These are phyloP conservation scores for Xylaria polymorpha DNA, from an alignment of 2,329 filamentous ascomycete genomes.

Conservation along the genomic window DNA sequence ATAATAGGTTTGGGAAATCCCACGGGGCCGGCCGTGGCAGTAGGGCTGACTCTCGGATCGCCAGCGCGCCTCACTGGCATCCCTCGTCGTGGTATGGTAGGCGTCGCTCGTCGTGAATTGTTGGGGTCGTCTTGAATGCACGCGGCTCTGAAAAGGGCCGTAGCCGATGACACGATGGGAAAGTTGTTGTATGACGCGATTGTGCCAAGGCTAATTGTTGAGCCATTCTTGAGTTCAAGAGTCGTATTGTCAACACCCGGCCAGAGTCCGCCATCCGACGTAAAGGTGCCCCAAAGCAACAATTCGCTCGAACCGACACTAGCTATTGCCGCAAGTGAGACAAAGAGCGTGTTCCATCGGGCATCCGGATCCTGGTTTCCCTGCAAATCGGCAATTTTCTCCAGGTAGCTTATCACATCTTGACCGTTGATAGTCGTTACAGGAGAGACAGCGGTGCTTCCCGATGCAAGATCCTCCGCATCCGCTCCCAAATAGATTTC, in stretches of 20 bases:
- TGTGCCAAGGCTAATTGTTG: constrained; percentile 8
- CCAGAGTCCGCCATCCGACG: constrained; percentile 9
- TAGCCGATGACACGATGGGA: not conserved
- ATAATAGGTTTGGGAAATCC: constrained; percentile 13
- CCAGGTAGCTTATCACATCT: constrained; percentile 20
- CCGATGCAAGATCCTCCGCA: constrained; percentile 2
- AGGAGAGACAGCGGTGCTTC: constrained; percentile 4
- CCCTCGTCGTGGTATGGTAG: not conserved
- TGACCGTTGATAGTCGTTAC: constrained; percentile 21
- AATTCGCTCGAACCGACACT: not conserved
- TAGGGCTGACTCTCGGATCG: constrained; percentile 10
- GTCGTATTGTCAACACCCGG: constrained; percentile 16
- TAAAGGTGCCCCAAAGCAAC: constrained; percentile 8
- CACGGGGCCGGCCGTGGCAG: constrained; percentile 8
- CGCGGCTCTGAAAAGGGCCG: constrained; percentile 2
- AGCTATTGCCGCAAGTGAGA: constrained; percentile 10
- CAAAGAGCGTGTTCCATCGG: constrained; percentile 21
- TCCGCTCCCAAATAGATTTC: constrained; percentile 19
- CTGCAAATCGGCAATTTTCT: constrained; percentile 4
- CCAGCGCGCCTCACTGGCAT: not conserved
- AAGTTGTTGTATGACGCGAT: constrained; percentile 13
- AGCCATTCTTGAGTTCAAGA: constrained; percentile 23
- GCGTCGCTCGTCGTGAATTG: not conserved
- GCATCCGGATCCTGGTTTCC: constrained; percentile 26
- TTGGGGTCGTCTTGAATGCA: not conserved